phyloP scores from a whole-genome alignment of 2,329 filamentous ascomycete genomes.

The Emergomyces orientalis region DNA sequence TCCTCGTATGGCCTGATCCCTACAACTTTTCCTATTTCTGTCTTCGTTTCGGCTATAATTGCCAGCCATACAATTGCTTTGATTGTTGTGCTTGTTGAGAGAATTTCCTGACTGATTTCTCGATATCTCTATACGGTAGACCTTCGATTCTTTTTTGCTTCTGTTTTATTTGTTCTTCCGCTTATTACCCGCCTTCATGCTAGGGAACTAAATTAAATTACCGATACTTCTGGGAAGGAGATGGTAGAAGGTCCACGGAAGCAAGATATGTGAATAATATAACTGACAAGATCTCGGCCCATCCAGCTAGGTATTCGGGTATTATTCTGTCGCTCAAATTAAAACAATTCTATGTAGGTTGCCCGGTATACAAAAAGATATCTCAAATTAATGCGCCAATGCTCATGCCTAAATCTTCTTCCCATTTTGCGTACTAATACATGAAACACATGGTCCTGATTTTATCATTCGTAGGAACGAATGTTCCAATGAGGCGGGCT shows the following conservation, averaged over 20 bases:
- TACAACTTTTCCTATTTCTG: not conserved
- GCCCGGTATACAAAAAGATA: not conserved
- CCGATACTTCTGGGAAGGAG: not conserved
- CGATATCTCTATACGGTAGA: not conserved
- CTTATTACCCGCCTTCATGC: not conserved
- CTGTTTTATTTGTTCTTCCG: not conserved
- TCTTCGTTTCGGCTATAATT: not conserved
- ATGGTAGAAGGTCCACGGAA: not conserved
- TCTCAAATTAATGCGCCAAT: not conserved
- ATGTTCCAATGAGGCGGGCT: not conserved
- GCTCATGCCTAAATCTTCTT: not conserved
- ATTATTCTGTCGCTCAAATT: not conserved
- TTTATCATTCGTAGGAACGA: not conserved
- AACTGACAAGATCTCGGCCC: not conserved
- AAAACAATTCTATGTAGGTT: not conserved
- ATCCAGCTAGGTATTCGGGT: not conserved
- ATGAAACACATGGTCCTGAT: not conserved
- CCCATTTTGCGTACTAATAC: not conserved
- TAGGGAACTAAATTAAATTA: not conserved
- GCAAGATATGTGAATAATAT: not conserved
- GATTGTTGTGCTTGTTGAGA: not conserved
- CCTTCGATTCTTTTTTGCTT: not conserved
- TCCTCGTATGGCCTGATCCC: not conserved
- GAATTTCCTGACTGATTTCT: not conserved
- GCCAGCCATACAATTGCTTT: not conserved